Base-by-base conservation (phyloP, 352 stramenopile species). In the Phytopythium chamaehyphon region DNA sequence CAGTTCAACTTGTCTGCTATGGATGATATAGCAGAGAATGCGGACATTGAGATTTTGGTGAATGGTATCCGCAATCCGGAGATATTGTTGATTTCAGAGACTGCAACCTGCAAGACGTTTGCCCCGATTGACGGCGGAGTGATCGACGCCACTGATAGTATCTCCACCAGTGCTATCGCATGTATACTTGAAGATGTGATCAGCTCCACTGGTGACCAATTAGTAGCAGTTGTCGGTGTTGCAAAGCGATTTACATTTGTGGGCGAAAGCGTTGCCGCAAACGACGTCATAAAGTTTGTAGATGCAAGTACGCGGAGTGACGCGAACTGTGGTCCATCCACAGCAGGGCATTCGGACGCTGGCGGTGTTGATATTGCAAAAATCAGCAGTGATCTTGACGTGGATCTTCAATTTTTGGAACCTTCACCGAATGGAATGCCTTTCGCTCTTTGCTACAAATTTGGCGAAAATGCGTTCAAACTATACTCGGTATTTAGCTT, bases 401-500 rank as follows among this genome's bases (percentile, higher is more conserved):
- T 70, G 2, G 42, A 57, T 0, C 22, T 84, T 0, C 69, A 64
- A 9, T 87, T 89, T 28, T 64, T 62, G 1, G 66, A 86, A 42
- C 71, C 75, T 1, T 86, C 71, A 3, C 28, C 31, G 11, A 59
- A 71, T 10, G 57, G 46, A 1, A 43, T 67, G 5, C 61, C 73
- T 15, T 89, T 89, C 31, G 51, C 49, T 0, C 47, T 89, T 35
- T 89, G 75, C 56, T 89, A 87, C 64, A 87, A 89, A 36, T 86
- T 87, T 40, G 78, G 78, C 1, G 54, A 65, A 1, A 87, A 89
- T 40, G 73, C 78, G 6, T 89, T 87, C 48, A 86, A 86, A 18
- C 26, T 89, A 24, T 89, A 89, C 23, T 37, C 51, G 6, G 12
- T 49, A 0, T 54, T 87, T 0, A 58, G 66, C 7, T 73, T 89